Percentiles rank a stretch among this genome's conserved stretches.
phyloP scores from a whole-genome alignment of 2,329 filamentous ascomycete species.

The Fusarium nodosum region DNA sequence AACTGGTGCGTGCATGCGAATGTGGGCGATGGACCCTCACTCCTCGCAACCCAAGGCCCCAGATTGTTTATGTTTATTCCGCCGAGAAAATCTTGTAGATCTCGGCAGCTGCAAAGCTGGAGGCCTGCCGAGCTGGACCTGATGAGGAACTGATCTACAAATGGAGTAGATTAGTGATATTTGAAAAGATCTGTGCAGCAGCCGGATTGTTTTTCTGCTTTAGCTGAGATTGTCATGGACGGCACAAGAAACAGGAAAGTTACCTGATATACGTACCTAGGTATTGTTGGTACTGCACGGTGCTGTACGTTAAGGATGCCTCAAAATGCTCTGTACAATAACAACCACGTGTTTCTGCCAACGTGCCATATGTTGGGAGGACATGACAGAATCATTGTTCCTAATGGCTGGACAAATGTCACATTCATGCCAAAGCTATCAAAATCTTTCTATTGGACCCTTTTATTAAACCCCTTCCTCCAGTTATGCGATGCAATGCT shows the following conservation, averaged over 20 bases:
- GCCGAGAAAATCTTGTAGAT: slow-evolving; percentile 33
- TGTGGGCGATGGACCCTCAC: slow-evolving; percentile 5
- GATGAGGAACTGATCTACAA: slow-evolving; percentile 38
- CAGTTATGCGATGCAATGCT: slow-evolving; percentile 8
- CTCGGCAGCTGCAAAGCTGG: slow-evolving; percentile 35
- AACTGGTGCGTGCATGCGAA: slow-evolving; percentile 6
- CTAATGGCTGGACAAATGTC: neutral
- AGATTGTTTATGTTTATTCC: slow-evolving; percentile 33
- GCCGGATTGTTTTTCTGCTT: neutral
- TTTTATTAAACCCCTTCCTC: slow-evolving; percentile 1
- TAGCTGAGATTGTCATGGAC: neutral
- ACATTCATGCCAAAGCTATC: slow-evolving; percentile 8
- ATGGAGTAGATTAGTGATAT: slow-evolving; percentile 28
- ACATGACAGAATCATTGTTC: neutral
- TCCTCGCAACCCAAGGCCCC: slow-evolving; percentile 19
- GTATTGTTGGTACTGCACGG: neutral
- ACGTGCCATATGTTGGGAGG: slow-evolving; percentile 7
- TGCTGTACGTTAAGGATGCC: neutral
- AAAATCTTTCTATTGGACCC: slow-evolving; percentile 23
- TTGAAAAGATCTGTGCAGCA: slow-evolving; percentile 30
- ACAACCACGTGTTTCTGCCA: slow-evolving; percentile 21
- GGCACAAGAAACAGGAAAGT: slow-evolving; percentile 19
- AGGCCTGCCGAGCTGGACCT: slow-evolving; percentile 27
- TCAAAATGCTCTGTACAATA: slow-evolving; percentile 12
- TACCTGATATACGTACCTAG: neutral